Conservation (phyloP, 2,329 filamentous ascomycete species). For the Curvularia spicifera region DNA sequence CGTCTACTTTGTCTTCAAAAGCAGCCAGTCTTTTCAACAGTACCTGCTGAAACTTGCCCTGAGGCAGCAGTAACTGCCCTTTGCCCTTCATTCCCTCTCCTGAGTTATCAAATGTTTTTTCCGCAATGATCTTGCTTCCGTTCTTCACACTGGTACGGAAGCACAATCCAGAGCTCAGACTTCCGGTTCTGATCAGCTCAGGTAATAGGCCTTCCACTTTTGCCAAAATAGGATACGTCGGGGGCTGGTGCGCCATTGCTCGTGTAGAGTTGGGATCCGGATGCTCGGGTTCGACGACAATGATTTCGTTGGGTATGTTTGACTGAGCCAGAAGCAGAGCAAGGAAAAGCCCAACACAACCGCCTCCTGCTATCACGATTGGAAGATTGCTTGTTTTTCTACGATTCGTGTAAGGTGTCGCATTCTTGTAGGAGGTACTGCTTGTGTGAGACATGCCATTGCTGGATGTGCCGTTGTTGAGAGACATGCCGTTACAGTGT, state of each 20-base stretch:
- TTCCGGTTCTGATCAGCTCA: constrained; percentile 40
- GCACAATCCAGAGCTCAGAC: constrained; percentile 35
- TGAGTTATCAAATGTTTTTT: constrained; percentile 31
- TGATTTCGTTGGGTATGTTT: constrained; percentile 41
- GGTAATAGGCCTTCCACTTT: constrained; percentile 46
- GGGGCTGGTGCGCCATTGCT: constrained; percentile 53
- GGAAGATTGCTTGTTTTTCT: constrained; percentile 18
- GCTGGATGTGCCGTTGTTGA: background rate
- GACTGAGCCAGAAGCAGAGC: constrained; percentile 49
- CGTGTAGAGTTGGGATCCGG: constrained; percentile 45
- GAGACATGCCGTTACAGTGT: background rate
- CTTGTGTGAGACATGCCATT: background rate
- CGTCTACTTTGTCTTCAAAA: constrained; percentile 18
- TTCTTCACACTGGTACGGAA: constrained; percentile 35
- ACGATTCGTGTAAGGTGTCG: background rate
- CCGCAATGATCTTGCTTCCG: constrained; percentile 38
- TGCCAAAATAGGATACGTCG: constrained; percentile 50
- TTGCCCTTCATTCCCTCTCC: constrained; percentile 34
- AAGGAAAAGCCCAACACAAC: constrained; percentile 52
- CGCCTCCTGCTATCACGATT: constrained; percentile 51
- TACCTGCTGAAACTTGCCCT: constrained; percentile 42
- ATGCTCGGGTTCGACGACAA: constrained; percentile 41
- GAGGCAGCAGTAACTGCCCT: constrained; percentile 38
- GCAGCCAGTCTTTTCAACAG: constrained; percentile 28
- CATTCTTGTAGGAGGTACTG: background rate